A percentile compares a stretch with the other conserved stretches of the same genome.
These are phyloP conservation scores for Coemansia erecta DNA, from an alignment of 192 early-diverging fungal genomes.

Conservation along the genomic window DNA sequence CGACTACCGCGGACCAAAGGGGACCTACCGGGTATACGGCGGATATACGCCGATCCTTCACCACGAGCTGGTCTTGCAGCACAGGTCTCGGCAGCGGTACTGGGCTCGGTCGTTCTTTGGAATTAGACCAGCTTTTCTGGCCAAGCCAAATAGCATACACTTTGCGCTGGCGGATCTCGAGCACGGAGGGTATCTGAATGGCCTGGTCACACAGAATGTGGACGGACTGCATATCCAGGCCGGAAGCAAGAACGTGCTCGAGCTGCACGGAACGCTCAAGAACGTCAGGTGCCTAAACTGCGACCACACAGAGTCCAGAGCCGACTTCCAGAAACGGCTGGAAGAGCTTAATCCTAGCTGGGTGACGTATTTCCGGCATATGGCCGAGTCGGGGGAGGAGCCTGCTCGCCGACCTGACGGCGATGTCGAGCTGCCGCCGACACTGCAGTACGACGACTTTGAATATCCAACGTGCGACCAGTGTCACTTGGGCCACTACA, in stretches of 20 bases:
- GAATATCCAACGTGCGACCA: conserved; percentile 66
- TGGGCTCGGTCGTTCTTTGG: conserved; percentile 90
- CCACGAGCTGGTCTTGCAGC: conserved; percentile 63
- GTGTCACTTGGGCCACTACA: conserved; percentile 65
- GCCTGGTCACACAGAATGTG: conserved; percentile 91
- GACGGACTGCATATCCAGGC: conserved; percentile 74
- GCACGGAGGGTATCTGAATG: conserved; percentile 39
- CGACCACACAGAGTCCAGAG: conserved; percentile 53
- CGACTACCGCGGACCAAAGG: conserved; percentile 79
- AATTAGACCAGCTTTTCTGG: conserved; percentile 63
- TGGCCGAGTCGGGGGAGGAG: conserved; percentile 44
- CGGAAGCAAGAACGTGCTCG: conserved; percentile 62
- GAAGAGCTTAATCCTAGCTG: conserved; percentile 69
- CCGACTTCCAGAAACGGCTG: conserved; percentile 64
- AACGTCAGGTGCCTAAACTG: conserved; percentile 75
- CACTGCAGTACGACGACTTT: conserved; percentile 64
- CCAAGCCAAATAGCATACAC: conserved; percentile 77
- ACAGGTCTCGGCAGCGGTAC: conserved; percentile 74
- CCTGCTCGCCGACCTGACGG: conserved; percentile 76
- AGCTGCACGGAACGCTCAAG: conserved; percentile 82
- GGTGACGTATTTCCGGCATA: conserved; percentile 43
- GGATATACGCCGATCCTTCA: conserved; percentile 84
- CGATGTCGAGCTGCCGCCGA: conserved; percentile 66
- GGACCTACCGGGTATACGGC: conserved; percentile 67
- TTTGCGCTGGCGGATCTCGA: conserved; percentile 57